Evolutionary conservation across 805 yeast species (phyloP).

Genomic region (Barnettozyma botsteinii): DNA sequence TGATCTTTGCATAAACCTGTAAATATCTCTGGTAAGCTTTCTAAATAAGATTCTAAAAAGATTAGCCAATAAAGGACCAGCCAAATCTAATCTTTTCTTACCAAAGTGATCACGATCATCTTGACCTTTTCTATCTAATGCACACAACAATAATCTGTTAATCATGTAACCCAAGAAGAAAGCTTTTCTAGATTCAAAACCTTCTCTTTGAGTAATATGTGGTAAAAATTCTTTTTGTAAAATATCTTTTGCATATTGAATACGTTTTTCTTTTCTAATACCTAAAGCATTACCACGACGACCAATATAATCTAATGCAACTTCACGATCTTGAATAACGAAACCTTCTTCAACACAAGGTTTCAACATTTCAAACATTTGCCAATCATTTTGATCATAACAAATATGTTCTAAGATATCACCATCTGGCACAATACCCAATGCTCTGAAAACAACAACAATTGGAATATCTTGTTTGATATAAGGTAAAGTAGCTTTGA

Average conservation of each 20-base stretch:
- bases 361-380: constrained; percentile 97
- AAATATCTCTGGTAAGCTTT: constrained; percentile 93
- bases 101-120: constrained; percentile 99
- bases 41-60: constrained; percentile 91
- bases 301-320: constrained; percentile 95
- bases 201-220: constrained; percentile 95
- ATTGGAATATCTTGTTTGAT: constrained; percentile 96
- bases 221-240: constrained; percentile 94
- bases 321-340: constrained; percentile 96
- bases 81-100: constrained; percentile 95
- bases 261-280: constrained; percentile 95
- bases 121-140: constrained; percentile 94
- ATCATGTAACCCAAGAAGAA: constrained; percentile 97
- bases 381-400: constrained; percentile 98
- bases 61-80: constrained; percentile 95
- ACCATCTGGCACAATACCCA: constrained; percentile 98
- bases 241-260: constrained; percentile 95
- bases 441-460: constrained; percentile 93
- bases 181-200: constrained; percentile 94
- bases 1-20: constrained; percentile 97
- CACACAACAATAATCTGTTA: constrained; percentile 89
- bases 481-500: constrained; percentile 93
- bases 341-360: constrained; percentile 99
- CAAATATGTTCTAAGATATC: constrained; percentile 97
- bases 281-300: constrained; percentile 97